phyloP scores from a whole-genome alignment of 805 yeast species.

The Candida mattraensis region DNA sequence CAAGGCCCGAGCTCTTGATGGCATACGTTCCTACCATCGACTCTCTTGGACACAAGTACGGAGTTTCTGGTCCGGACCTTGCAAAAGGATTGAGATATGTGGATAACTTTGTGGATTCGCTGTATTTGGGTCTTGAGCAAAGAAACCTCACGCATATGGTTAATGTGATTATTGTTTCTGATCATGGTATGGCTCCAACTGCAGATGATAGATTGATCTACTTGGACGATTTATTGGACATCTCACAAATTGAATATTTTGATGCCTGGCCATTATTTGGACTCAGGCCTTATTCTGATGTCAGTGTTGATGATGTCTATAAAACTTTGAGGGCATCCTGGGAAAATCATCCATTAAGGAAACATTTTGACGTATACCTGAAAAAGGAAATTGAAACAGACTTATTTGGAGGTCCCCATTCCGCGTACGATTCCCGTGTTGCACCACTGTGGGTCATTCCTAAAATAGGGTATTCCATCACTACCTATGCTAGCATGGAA shows the following conservation, averaged over 20 bases:
- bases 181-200: conserved; percentile 94
- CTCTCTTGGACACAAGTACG: conserved; percentile 70
- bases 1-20: conserved; percentile 74
- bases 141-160: conserved; percentile 65
- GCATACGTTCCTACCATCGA: conserved; percentile 82
- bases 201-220: conserved; percentile 64
- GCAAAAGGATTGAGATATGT: conserved; percentile 57
- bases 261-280: conserved; percentile 92
- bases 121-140: conserved; percentile 46
- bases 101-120: conserved; percentile 57
- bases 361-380: conserved; percentile 46
- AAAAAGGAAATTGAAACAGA: conserved; percentile 54
- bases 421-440: conserved; percentile 53
- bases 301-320: conserved; percentile 45
- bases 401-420: conserved; percentile 54
- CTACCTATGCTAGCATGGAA: conserved; percentile 59
- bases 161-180: conserved; percentile 78
- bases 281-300: conserved; percentile 52
- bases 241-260: conserved; percentile 52
- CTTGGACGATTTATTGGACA: conserved; percentile 68
- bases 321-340: conserved; percentile 40
- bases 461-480: conserved; percentile 72
- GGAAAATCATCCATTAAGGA: conserved; percentile 27
- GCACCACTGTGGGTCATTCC: conserved; percentile 90
- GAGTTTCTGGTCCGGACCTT: conserved; percentile 62